Evolutionary conservation across 306 rosid genomes (phyloP).

Genomic region (Coriaria nepalensis): DNA sequence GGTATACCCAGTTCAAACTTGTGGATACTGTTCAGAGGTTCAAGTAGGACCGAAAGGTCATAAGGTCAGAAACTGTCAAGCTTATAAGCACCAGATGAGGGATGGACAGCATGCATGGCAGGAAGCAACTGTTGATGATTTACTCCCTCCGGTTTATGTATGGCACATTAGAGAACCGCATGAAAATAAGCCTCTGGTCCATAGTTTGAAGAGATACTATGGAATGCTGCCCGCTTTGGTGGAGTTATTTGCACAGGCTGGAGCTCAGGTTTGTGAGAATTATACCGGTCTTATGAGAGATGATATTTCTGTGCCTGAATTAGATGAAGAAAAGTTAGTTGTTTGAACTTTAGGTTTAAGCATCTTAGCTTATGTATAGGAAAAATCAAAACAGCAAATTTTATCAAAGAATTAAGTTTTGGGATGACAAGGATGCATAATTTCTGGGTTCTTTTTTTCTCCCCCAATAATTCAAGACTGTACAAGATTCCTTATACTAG

Average conservation of each 20-base stretch:
- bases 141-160: conserved; percentile 50
- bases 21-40: conserved; percentile 67
- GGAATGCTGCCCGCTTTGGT: conserved; percentile 60
- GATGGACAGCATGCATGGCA: conserved; percentile 83
- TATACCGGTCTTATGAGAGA: conserved; percentile 38
- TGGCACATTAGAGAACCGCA: conserved; percentile 40
- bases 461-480: too few species aligned
- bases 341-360: too few species aligned
- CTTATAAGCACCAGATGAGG: conserved; percentile 72
- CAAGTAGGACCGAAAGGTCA: conserved; percentile 76
- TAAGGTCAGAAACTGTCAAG: conserved; percentile 50
- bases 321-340: conserved; percentile 50
- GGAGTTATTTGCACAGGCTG: conserved; percentile 55
- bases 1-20: conserved; percentile 50
- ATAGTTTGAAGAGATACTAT: conserved; percentile 46
- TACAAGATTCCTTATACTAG: too few species aligned
- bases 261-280: conserved; percentile 27
- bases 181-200: conserved; percentile 27
- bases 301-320: conserved; percentile 46
- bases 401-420: too few species aligned
- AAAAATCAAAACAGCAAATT: too few species aligned
- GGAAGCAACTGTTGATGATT: conserved; percentile 43
- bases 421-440: too few species aligned
- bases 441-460: background rate
- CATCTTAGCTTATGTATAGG: too few species aligned